These are phyloP conservation scores for Terfezia boudieri DNA, from an alignment of 495 filamentous ascomycete genomes.

Conservation along the genomic window DNA sequence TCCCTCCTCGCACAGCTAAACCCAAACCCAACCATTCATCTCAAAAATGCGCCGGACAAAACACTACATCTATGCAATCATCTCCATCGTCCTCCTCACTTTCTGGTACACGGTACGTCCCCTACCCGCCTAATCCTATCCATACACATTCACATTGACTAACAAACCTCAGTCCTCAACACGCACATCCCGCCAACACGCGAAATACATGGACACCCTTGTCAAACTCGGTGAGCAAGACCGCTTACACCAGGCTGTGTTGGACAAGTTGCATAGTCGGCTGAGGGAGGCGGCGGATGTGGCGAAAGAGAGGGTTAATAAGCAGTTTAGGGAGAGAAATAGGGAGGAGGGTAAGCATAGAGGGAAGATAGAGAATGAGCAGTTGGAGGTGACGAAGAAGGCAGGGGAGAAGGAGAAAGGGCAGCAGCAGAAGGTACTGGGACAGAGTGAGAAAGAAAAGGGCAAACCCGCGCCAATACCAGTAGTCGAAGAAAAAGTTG, in stretches of 20 bases:
- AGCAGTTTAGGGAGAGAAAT: constrained; percentile 8
- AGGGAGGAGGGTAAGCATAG: constrained; percentile 4
- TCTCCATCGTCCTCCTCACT: too few species aligned
- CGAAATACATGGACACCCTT: constrained; percentile 5
- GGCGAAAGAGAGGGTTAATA: constrained; percentile 9
- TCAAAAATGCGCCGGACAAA: too few species aligned
- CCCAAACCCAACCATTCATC: too few species aligned
- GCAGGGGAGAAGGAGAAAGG: not conserved
- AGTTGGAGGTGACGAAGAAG: not conserved
- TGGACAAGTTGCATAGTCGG: constrained; percentile 4
- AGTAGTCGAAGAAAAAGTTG: constrained; percentile 1
- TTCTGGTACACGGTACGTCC: too few species aligned
- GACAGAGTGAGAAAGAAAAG: not conserved
- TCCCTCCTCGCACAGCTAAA: too few species aligned
- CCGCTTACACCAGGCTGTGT: constrained; percentile 7
- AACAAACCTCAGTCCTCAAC: not conserved
- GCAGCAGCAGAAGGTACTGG: not conserved
- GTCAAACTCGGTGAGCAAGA: not conserved
- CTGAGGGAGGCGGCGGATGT: constrained; percentile 8
- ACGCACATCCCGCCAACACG: constrained; percentile 1
- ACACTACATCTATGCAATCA: too few species aligned
- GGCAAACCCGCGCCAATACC: not conserved
- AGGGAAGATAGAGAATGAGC: constrained; percentile 2
- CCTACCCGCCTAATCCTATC: too few species aligned
- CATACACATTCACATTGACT: too few species aligned